Conservation (phyloP, 179 eudicot genomes). For the Camellia oleifera region DNA sequence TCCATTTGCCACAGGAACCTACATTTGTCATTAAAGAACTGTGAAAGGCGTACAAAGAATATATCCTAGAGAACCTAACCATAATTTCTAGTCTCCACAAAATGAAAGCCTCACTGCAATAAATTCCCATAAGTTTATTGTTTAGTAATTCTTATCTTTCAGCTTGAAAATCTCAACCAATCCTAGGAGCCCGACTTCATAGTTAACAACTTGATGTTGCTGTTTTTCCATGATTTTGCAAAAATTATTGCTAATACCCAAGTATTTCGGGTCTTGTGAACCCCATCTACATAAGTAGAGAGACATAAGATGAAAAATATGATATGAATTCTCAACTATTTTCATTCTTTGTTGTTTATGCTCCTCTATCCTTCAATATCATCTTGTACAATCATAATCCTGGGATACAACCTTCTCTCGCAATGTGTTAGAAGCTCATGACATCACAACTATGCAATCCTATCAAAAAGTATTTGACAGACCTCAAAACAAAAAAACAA, state of each 20-base stretch:
- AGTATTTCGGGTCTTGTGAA: conserved; percentile 2
- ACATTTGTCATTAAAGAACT: conserved; percentile 4
- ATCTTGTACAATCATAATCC: not conserved
- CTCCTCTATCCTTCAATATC: not conserved
- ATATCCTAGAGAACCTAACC: not conserved
- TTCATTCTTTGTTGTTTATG: not conserved
- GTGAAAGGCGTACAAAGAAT: not conserved
- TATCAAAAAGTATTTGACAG: not conserved
- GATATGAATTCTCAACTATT: not conserved
- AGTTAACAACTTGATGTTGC: not conserved
- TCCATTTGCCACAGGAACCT: conserved; percentile 99
- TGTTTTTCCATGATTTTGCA: not conserved
- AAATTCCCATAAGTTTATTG: not conserved
- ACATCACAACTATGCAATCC: not conserved
- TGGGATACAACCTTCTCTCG: not conserved
- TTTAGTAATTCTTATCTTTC: conserved; percentile 4
- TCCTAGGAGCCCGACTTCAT: not conserved
- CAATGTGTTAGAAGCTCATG: not conserved
- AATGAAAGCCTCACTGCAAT: not conserved
- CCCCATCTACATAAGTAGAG: not conserved
- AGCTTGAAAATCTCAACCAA: not conserved
- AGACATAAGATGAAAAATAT: not conserved
- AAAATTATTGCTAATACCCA: not conserved
- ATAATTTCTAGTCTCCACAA: not conserved
- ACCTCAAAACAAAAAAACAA: not conserved